phyloP scores from a whole-genome alignment of 768 basidiomycete species.

The Leccinum uliginosum region DNA sequence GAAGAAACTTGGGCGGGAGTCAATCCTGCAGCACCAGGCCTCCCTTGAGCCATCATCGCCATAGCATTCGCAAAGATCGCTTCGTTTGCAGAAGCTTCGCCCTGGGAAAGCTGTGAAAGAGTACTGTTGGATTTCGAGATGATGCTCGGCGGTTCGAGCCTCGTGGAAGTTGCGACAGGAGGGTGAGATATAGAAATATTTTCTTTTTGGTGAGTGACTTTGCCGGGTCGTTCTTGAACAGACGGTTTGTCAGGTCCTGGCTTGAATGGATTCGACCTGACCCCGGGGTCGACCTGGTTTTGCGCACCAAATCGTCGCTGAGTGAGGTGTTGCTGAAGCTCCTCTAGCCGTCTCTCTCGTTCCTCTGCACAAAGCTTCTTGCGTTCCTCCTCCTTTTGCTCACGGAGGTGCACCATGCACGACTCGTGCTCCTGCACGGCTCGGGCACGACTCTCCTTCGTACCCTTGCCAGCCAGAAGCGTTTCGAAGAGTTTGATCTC shows the following conservation, averaged over 20 bases:
- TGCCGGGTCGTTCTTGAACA: conserved; percentile 11
- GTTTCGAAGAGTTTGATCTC: conserved; percentile 29
- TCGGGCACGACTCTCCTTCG: conserved; percentile 27
- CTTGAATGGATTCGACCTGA: conserved; percentile 13
- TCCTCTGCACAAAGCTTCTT: conserved; percentile 28
- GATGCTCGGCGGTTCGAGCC: conserved; percentile 18
- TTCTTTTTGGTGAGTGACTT: conserved; percentile 25
- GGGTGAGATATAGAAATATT: conserved; percentile 17
- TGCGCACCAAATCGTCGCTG: conserved; percentile 17
- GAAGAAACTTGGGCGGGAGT: conserved; percentile 17
- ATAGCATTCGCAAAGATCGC: conserved; percentile 25
- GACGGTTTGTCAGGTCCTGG: conserved; percentile 13
- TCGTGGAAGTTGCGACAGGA: conserved; percentile 6
- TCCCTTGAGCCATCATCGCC: conserved; percentile 18
- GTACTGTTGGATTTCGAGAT: conserved; percentile 25
- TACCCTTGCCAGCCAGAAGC: conserved; percentile 24
- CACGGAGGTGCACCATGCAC: conserved; percentile 30
- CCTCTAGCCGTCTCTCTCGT: conserved; percentile 23
- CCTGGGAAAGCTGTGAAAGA: conserved; percentile 27
- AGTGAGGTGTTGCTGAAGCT: conserved; percentile 16
- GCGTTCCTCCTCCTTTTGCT: conserved; percentile 30
- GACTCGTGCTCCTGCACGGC: conserved; percentile 31
- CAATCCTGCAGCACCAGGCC: conserved; percentile 4
- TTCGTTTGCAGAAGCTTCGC: conserved; percentile 23
- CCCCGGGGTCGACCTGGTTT: conserved; percentile 11